phyloP scores from a whole-genome alignment of 257 asterid species.

The Plantago major region DNA sequence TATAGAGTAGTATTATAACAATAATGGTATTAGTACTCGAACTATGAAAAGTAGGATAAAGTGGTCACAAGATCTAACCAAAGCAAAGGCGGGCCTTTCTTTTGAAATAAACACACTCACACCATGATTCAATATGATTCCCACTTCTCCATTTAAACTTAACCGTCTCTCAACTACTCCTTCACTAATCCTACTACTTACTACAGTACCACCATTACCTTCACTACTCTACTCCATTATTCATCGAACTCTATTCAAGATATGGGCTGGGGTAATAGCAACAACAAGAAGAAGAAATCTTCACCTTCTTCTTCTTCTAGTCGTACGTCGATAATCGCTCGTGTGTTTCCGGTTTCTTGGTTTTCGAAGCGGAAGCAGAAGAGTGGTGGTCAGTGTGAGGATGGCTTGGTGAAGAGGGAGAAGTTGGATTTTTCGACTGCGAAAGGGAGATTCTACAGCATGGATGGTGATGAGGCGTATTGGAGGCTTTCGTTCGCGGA shows the following conservation, averaged over 20 bases:
- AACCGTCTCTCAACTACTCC: slow-evolving; percentile 49
- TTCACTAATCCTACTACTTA: slow-evolving; percentile 13
- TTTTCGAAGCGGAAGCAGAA: slow-evolving; percentile 48
- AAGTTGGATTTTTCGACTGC: slow-evolving; percentile 18
- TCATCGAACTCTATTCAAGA: slow-evolving; percentile 11
- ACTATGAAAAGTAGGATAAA: slow-evolving; percentile 35
- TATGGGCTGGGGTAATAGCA: slow-evolving; percentile 55
- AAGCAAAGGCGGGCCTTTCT: slow-evolving; percentile 51
- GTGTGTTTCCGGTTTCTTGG: slow-evolving; percentile 64
- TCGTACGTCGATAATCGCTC: slow-evolving; percentile 34
- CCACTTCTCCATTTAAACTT: slow-evolving; percentile 31
- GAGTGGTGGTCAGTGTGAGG: slow-evolving; percentile 20
- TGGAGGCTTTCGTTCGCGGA: slow-evolving; percentile 67
- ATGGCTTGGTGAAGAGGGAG: slow-evolving; percentile 15
- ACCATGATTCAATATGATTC: slow-evolving; percentile 24
- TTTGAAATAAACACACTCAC: slow-evolving; percentile 34
- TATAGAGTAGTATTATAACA: background rate
- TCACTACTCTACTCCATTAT: slow-evolving; percentile 21
- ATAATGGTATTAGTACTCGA: background rate
- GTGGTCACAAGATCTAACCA: slow-evolving; percentile 60
- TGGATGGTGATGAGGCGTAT: slow-evolving; percentile 54
- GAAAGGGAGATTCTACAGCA: slow-evolving; percentile 43
- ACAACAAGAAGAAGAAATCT: slow-evolving; percentile 23
- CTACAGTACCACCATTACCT: background rate
- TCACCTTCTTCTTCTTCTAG: slow-evolving; percentile 25